A percentile compares a stretch with the other conserved stretches of the same genome.
Conservation (phyloP, 768 basidiomycete genomes). For the Kwoniella europaea region DNA sequence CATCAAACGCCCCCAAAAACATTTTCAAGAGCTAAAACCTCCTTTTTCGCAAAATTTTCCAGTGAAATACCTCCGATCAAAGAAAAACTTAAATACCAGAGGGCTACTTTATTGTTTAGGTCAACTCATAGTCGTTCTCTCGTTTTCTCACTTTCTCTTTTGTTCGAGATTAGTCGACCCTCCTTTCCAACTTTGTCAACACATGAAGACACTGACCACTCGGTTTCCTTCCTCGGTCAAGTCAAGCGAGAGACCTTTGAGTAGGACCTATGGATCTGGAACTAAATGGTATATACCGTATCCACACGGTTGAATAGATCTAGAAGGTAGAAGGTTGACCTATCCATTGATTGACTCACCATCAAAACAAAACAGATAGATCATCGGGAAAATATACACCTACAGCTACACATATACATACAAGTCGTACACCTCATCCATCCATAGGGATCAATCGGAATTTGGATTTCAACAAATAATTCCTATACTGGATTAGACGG, state of each 20-base stretch:
- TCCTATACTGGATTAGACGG: background rate
- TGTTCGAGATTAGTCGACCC: background rate
- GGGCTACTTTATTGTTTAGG: background rate
- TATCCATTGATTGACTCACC: background rate
- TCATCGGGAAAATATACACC: background rate
- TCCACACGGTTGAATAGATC: background rate
- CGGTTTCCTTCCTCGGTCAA: background rate
- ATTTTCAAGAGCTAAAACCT: background rate
- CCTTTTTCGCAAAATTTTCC: background rate
- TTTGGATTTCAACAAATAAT: background rate
- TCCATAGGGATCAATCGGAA: background rate
- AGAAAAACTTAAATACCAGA: background rate
- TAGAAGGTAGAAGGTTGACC: background rate
- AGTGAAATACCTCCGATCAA: conserved; percentile 8
- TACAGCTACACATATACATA: too few relatives aligned
- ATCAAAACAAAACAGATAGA: background rate
- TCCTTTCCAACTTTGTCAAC: background rate
- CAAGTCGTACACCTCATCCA: background rate
- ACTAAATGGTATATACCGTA: background rate
- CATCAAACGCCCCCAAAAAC: conserved; percentile 1
- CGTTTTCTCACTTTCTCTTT: background rate
- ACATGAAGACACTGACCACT: background rate
- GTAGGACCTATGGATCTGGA: background rate
- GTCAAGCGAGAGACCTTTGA: background rate
- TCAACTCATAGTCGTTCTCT: background rate